Evolutionary conservation across 2,329 filamentous ascomycete species (phyloP).

Genomic region (Colletotrichum spaethianum): DNA sequence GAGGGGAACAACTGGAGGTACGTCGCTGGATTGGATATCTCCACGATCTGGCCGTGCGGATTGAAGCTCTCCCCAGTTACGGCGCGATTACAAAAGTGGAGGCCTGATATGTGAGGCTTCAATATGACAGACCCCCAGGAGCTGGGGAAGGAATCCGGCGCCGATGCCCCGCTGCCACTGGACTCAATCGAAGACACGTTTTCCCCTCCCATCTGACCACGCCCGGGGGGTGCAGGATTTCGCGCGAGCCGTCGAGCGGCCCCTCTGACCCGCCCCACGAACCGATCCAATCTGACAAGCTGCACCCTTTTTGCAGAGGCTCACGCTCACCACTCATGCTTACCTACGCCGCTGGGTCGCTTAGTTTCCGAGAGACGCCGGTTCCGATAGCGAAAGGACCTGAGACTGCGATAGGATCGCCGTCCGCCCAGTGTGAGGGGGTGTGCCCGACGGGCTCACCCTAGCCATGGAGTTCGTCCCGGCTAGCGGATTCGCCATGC

Average conservation of each 20-base stretch:
- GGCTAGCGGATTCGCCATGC: not conserved
- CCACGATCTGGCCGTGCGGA: conserved; percentile 20
- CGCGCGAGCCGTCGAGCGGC: conserved; percentile 27
- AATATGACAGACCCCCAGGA: not conserved
- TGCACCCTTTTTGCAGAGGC: not conserved
- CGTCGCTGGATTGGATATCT: not conserved
- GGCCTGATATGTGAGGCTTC: conserved; percentile 24
- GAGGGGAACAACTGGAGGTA: not conserved
- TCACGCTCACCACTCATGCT: not conserved
- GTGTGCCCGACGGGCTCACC: conserved; percentile 7
- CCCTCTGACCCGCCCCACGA: conserved; percentile 28
- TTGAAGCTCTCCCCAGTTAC: conserved; percentile 36
- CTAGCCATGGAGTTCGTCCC: not conserved
- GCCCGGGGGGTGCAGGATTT: not conserved
- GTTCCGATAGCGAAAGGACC: conserved; percentile 27
- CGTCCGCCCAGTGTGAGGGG: conserved; percentile 17
- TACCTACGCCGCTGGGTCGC: not conserved
- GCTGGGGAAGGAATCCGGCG: conserved; percentile 8
- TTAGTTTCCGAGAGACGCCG: not conserved
- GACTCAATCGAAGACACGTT: conserved; percentile 28
- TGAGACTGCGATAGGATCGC: conserved; percentile 25
- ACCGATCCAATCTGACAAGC: conserved; percentile 30
- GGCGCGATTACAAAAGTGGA: conserved; percentile 13
- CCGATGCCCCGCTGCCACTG: conserved; percentile 15
- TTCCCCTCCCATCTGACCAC: not conserved